Base-by-base conservation (phyloP, 495 filamentous ascomycete species). In the Chaetomium cochliodes region DNA sequence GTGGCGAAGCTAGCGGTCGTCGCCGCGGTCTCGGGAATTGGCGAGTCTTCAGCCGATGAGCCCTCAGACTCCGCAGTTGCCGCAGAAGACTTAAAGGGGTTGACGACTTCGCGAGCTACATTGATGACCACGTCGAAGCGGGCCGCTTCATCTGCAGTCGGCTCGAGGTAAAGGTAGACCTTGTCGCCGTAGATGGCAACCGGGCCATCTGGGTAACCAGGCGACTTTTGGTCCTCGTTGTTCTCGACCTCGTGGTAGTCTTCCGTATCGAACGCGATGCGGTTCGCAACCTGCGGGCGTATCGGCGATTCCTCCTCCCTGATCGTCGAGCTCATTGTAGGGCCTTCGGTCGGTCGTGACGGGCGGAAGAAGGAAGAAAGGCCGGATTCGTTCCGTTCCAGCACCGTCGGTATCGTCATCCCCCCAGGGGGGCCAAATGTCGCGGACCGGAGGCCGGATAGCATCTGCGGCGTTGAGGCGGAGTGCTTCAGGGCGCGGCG, bases 51-150 rank as follows among this genome's bases (percentile, higher is more conserved):
- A 9, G 53, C 61, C 16, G 72, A 65, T 33, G 59, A 66, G n/a
- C 69, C 69, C 46, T 70, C 60, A 6, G 28, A 2, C 28, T 6
- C 28, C 28, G 28, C 28, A n/a, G 28, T 30, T 6, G 28, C 82
- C 28, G 68, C 67, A 26, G 56, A 30, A 30, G 70, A 67, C 62
- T 82, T 80, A 73, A 98, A 96, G 2, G 94, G 94, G 71, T 97
- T 98, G 51, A 80, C 79, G 4, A 98, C 94, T 77, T 98, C 94
- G 68, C 92, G 90, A 2, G 94, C 94, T 25, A 98, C 94, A 70
- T 98, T 98, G 58, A 98, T 85, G 41, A 98, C 86, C 4, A 97
- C 88, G 72, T 98, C 94, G 69, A 96, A 98, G 54, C 88, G 79
- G 13, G 87, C 79, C 3, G 93, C 93, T 71, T 96, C 91, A 57